These are phyloP conservation scores for Aristolochia contorta DNA, from an alignment of 164 flowering plant genomes.

Conservation along the genomic window DNA sequence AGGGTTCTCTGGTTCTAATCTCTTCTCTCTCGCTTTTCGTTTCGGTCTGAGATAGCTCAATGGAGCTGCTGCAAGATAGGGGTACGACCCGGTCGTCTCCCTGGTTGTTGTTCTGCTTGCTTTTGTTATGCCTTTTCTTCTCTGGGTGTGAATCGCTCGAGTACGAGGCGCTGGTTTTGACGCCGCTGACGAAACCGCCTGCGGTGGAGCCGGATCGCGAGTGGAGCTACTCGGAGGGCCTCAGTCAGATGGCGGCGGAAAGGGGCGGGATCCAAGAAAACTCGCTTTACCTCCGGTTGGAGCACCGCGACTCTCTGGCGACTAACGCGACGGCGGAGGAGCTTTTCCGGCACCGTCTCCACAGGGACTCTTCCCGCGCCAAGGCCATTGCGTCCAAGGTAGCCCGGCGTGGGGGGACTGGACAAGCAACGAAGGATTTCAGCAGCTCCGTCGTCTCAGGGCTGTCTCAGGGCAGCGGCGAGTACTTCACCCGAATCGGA, in stretches of 20 bases:
- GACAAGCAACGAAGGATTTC: constrained; percentile 26
- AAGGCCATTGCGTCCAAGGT: constrained; percentile 8
- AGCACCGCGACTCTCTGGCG: constrained; percentile 45
- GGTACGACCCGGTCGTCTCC: not conserved
- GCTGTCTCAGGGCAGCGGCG: constrained; percentile 82
- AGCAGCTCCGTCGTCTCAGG: constrained; percentile 72
- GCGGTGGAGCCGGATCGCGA: constrained; percentile 18
- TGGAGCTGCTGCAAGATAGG: too few species aligned
- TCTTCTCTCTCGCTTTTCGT: not conserved
- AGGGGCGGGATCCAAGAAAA: not conserved
- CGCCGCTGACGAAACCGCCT: constrained; percentile 29
- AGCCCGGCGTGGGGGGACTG: not conserved
- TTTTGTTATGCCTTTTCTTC: not conserved
- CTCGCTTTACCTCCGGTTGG: constrained; percentile 27
- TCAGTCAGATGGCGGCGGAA: constrained; percentile 4
- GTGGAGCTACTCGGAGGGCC: constrained; percentile 27
- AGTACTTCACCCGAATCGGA: constrained; percentile 85
- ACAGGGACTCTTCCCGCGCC: constrained; percentile 48
- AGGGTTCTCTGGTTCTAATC: too few species aligned
- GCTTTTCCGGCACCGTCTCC: constrained; percentile 52
- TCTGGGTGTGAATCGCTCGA: constrained; percentile 11
- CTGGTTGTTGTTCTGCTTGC: constrained; percentile 10
- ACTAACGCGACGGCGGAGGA: constrained; percentile 32
- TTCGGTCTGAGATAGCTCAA: not conserved
- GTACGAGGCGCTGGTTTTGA: constrained; percentile 28